Evolutionary conservation across 148 eudicot species (phyloP).

Genomic region (Pouteria glomerata): DNA sequence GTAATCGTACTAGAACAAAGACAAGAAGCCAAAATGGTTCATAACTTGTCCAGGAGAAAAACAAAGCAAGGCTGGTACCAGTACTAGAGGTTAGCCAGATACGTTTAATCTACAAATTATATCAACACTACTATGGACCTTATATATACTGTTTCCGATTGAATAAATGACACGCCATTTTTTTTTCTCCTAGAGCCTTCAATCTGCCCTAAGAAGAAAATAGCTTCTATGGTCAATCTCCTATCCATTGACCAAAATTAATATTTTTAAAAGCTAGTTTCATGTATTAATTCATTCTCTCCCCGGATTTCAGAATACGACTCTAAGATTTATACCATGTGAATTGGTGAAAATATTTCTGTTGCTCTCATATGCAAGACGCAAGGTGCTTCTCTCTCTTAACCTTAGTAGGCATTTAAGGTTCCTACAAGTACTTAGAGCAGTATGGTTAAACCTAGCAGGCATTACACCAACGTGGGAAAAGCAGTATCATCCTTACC

Average conservation of each 20-base stretch:
- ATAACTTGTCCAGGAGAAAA: not conserved
- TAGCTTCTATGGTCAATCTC: too few relatives aligned
- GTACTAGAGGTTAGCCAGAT: not conserved
- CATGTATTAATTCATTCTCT: not conserved
- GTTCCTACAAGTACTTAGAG: not conserved
- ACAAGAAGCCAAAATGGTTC: constrained; percentile 3
- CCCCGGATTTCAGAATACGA: not conserved
- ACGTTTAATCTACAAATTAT: not conserved
- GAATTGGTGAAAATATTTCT: not conserved
- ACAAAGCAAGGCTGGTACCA: not conserved
- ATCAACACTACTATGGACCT: not conserved
- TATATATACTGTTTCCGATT: not conserved
- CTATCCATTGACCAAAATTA: too few relatives aligned
- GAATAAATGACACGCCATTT: too few relatives aligned
- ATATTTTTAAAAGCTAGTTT: too few relatives aligned
- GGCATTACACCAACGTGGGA: not conserved
- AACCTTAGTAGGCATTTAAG: not conserved
- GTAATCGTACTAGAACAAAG: not conserved
- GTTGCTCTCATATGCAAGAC: not conserved
- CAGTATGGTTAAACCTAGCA: not conserved
- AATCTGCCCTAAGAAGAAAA: too few relatives aligned
- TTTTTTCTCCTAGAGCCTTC: too few relatives aligned
- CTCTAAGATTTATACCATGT: not conserved
- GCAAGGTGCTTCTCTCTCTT: not conserved
- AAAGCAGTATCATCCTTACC: not conserved